Conservation (phyloP, 2,329 filamentous ascomycete genomes). For the Xylariomycetidae sp. region DNA sequence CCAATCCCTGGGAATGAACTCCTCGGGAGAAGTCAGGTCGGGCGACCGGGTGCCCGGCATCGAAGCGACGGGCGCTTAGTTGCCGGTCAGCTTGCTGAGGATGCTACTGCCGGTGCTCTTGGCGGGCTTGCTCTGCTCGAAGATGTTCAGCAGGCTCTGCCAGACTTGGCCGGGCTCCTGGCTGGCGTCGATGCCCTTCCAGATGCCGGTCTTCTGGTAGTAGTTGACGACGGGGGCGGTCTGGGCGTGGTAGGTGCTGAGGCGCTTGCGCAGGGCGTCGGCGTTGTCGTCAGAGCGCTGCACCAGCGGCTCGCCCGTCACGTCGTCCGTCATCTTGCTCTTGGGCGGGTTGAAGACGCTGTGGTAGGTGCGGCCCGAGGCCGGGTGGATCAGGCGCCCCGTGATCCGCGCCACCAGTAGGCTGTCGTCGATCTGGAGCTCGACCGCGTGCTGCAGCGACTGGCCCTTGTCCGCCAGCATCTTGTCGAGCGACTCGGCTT, state of each 20-base stretch:
- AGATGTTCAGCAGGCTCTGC: constrained; percentile 84
- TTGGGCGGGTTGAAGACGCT: constrained; percentile 98
- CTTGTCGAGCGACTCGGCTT: constrained; percentile 87
- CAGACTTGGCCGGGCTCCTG: constrained; percentile 94
- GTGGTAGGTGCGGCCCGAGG: constrained; percentile 95
- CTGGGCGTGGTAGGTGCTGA: constrained; percentile 89
- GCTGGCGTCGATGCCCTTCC: constrained; percentile 90
- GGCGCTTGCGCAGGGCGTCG: constrained; percentile 89
- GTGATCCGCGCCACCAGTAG: constrained; percentile 95
- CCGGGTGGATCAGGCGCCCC: constrained; percentile 89
- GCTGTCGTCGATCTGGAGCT: constrained; percentile 93
- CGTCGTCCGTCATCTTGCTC: constrained; percentile 86
- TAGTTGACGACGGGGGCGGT: constrained; percentile 89
- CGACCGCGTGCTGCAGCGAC: constrained; percentile 87
- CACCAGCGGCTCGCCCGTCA: constrained; percentile 93
- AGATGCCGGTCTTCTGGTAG: constrained; percentile 97
- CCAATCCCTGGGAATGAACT: too few relatives aligned
- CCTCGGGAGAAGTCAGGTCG: too few relatives aligned
- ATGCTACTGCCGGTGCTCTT: constrained; percentile 31
- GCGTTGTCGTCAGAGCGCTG: constrained; percentile 97
- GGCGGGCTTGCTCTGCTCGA: constrained; percentile 57
- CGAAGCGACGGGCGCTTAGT: too few relatives aligned
- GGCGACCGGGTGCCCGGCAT: too few relatives aligned
- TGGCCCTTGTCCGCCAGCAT: constrained; percentile 79
- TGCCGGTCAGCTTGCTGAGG: constrained; percentile 35